Evolutionary conservation across 2,329 filamentous ascomycete species (phyloP).

Genomic region (Hymenoscyphus fraxineus): DNA sequence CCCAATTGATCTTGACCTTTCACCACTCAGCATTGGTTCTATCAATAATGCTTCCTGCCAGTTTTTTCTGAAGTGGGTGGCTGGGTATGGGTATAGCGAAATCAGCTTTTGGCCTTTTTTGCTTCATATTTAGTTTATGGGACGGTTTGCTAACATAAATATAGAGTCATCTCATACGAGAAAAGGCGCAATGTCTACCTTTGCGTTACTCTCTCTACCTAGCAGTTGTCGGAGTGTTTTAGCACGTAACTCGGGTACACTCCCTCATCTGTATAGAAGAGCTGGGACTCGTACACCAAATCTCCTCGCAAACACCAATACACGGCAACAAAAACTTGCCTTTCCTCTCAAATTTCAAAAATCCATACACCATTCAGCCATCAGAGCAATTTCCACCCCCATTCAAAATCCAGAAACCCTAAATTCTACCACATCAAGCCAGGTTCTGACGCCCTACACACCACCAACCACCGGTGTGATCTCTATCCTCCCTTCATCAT

Average conservation of each 20-base stretch:
- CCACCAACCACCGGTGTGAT: conserved; percentile 69
- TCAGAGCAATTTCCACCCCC: background rate
- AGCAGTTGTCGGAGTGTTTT: conserved; percentile 6
- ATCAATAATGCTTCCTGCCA: no score
- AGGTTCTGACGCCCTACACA: conserved; percentile 1
- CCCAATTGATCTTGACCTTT: background rate
- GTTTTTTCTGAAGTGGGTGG: no score
- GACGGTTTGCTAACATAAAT: background rate
- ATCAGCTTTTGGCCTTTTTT: background rate
- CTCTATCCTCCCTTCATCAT: conserved; percentile 62
- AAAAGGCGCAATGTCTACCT: background rate
- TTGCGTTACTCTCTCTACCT: background rate
- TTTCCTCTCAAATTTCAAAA: background rate
- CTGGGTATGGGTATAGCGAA: background rate
- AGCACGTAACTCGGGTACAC: background rate
- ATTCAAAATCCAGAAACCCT: background rate
- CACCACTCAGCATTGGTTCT: no score
- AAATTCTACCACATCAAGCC: background rate
- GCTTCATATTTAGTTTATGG: background rate
- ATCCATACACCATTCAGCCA: background rate
- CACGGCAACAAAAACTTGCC: background rate
- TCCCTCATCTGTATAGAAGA: background rate
- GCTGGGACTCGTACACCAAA: background rate
- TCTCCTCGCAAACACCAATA: background rate
- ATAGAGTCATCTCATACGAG: background rate